Evolutionary conservation across 2,329 filamentous ascomycete genomes (phyloP).

Genomic region (Escovopsis sp.): DNA sequence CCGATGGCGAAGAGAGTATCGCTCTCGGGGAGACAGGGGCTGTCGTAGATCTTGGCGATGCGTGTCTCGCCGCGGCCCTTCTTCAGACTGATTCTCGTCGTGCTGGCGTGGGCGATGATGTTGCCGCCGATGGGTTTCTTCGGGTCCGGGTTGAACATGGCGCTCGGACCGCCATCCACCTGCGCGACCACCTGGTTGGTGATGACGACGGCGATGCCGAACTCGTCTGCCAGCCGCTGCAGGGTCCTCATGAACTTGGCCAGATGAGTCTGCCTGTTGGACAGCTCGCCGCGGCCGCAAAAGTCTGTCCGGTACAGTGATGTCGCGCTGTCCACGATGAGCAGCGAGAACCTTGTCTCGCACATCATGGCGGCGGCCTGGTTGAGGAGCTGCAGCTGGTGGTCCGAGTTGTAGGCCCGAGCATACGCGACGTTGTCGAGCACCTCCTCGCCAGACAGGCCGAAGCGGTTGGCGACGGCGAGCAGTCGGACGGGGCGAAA

Average conservation of each 20-base stretch:
- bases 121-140: conserved; percentile 99
- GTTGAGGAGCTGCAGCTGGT: conserved; percentile 87
- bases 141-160: conserved; percentile 98
- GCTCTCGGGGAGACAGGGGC: conserved; percentile 88
- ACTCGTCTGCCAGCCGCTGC: conserved; percentile 65
- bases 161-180: conserved; percentile 86
- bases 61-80: conserved; percentile 91
- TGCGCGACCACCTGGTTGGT: conserved; percentile 98
- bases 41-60: conserved; percentile 99
- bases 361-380: conserved; percentile 99
- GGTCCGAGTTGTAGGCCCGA: conserved; percentile 94
- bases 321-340: conserved; percentile 92
- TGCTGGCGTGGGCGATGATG: conserved; percentile 96
- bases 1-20: conserved; percentile 95
- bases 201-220: conserved; percentile 95
- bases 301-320: conserved; percentile 94
- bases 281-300: conserved; percentile 87
- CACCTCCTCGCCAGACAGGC: conserved; percentile 90
- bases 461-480: conserved; percentile 85
- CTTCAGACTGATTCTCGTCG: conserved; percentile 84
- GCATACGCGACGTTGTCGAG: conserved; percentile 98
- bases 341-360: conserved; percentile 89
- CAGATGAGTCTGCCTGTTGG: conserved; percentile 77
- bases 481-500: conserved; percentile 86
- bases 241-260: conserved; percentile 80